These are phyloP conservation scores for Drosera capensis DNA, from an alignment of 148 eudicot genomes.

Conservation along the genomic window DNA sequence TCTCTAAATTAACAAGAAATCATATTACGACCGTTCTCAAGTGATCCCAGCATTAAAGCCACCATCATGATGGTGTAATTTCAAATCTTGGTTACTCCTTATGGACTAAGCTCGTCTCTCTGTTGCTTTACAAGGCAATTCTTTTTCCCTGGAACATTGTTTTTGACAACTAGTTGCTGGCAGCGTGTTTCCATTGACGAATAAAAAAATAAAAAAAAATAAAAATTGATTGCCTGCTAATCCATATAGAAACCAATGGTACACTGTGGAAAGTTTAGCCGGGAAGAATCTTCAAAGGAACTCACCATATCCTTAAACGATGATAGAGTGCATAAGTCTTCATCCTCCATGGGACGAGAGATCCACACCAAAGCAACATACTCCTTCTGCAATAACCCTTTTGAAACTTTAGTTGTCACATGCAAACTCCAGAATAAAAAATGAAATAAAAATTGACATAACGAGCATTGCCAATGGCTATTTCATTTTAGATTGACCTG, in stretches of 20 bases:
- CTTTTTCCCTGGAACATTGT: too few relatives aligned
- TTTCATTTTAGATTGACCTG: slow-evolving; percentile 33
- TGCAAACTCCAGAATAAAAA: not conserved
- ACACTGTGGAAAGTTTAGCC: not conserved
- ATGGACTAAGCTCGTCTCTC: too few relatives aligned
- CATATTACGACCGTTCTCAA: too few relatives aligned
- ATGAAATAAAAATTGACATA: not conserved
- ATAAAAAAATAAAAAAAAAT: too few relatives aligned
- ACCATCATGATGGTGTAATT: too few relatives aligned
- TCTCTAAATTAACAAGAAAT: too few relatives aligned
- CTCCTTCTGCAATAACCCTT: slow-evolving; percentile 51
- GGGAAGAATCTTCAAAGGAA: not conserved
- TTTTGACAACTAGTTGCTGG: too few relatives aligned
- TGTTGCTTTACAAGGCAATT: too few relatives aligned
- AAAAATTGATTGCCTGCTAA: not conserved
- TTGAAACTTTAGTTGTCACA: not conserved
- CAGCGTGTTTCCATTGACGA: too few relatives aligned
- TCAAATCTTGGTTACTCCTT: too few relatives aligned
- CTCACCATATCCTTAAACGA: slow-evolving; percentile 70
- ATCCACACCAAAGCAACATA: slow-evolving; percentile 94
- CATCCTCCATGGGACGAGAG: slow-evolving; percentile 57
- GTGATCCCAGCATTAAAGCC: too few relatives aligned
- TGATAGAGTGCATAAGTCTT: slow-evolving; percentile 46
- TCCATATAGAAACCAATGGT: not conserved
- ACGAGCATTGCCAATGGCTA: not conserved